Percentiles rank a stretch among this genome's conserved stretches.
These are phyloP conservation scores for Boletus edulis DNA, from an alignment of 768 basidiomycete species.

Conservation along the genomic window DNA sequence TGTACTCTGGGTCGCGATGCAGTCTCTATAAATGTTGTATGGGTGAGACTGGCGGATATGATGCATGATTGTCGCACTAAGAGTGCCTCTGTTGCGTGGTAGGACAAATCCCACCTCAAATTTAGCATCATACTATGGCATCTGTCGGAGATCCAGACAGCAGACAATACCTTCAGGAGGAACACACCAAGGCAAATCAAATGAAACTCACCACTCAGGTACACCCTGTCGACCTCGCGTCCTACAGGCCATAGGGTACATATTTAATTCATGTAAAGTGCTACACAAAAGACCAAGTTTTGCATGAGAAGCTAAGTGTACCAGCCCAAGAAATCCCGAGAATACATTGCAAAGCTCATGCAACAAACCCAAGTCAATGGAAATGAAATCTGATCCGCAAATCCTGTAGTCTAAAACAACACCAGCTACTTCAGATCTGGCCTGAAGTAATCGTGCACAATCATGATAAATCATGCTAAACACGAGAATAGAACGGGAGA, in stretches of 20 bases:
- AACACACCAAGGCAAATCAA: too few relatives aligned
- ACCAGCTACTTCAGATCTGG: slow-evolving; percentile 8
- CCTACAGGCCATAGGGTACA: background rate
- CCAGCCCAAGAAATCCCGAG: slow-evolving; percentile 17
- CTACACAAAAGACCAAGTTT: slow-evolving; percentile 8
- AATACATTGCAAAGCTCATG: slow-evolving; percentile 1
- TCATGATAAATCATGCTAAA: slow-evolving; percentile 17
- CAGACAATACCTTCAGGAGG: too few relatives aligned
- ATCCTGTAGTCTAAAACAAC: slow-evolving; percentile 5
- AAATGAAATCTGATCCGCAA: slow-evolving; percentile 3
- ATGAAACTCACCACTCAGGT: background rate
- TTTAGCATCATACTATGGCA: too few relatives aligned
- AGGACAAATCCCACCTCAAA: too few relatives aligned
- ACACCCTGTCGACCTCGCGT: background rate
- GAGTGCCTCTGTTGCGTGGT: too few relatives aligned
- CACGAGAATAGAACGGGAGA: background rate
- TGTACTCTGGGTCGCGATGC: too few relatives aligned
- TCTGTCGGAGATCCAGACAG: too few relatives aligned
- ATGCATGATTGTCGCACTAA: too few relatives aligned
- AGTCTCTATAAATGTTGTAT: too few relatives aligned
- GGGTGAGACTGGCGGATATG: too few relatives aligned
- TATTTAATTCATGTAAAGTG: background rate
- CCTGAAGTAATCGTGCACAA: slow-evolving; percentile 1
- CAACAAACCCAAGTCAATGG: slow-evolving; percentile 16
- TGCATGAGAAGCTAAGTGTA: slow-evolving; percentile 2